Evolutionary conservation across 352 stramenopile species (phyloP).

Genomic region (Phytopythium oedochilum): DNA sequence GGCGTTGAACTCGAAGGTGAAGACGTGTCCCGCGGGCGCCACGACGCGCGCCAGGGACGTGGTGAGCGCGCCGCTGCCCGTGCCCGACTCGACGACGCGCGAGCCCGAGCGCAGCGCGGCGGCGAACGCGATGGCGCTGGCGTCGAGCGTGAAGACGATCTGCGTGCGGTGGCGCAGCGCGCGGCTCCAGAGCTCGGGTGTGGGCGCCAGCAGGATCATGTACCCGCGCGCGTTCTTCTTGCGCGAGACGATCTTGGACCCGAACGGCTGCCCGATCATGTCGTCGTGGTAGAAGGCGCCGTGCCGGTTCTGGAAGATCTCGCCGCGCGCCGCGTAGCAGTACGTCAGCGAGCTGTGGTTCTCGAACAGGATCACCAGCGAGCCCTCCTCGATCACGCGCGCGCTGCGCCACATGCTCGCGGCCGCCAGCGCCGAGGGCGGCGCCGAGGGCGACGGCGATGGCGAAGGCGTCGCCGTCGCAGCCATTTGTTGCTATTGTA

Average conservation of each 20-base stretch:
- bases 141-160: constrained; percentile 97
- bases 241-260: constrained; percentile 65
- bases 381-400: constrained; percentile 56
- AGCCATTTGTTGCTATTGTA: constrained; percentile 6
- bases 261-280: constrained; percentile 89
- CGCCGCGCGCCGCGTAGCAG: constrained; percentile 89
- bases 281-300: constrained; percentile 97
- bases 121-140: constrained; percentile 90
- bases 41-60: constrained; percentile 91
- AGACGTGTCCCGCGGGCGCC: constrained; percentile 87
- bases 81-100: constrained; percentile 90
- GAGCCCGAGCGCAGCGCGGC: constrained; percentile 89
- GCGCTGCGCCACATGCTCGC: constrained; percentile 56
- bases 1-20: constrained; percentile 99
- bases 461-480: background rate
- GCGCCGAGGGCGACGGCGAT: no score
- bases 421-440: background rate
- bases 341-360: constrained; percentile 94
- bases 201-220: constrained; percentile 94
- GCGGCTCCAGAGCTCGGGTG: constrained; percentile 96
- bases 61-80: constrained; percentile 91
- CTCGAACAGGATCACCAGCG: constrained; percentile 98
- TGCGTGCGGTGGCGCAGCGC: constrained; percentile 92
- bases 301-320: constrained; percentile 95
- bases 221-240: constrained; percentile 79